Conservation (phyloP, 768 basidiomycete genomes). For the Collybiopsis luxurians region DNA sequence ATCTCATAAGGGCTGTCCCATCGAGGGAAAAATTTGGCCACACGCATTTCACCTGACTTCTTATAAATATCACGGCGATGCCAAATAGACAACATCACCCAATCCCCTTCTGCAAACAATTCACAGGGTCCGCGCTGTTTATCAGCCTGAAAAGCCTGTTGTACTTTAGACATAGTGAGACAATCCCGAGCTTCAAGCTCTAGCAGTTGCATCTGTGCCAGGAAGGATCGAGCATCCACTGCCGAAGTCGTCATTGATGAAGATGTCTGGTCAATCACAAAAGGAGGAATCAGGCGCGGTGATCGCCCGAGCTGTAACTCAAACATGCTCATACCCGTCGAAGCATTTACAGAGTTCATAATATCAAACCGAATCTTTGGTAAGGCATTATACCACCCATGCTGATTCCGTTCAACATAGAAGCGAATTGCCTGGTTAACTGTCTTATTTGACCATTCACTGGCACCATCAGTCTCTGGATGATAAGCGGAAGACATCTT, state of each 20-base stretch:
- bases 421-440: constrained; percentile 21
- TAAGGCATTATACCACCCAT: constrained; percentile 5
- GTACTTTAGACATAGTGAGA: neutral
- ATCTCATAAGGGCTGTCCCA: constrained; percentile 22
- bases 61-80: constrained; percentile 19
- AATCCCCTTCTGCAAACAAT: constrained; percentile 18
- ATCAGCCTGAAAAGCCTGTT: neutral
- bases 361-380: constrained; percentile 11
- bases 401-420: constrained; percentile 24
- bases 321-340: constrained; percentile 26
- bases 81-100: constrained; percentile 24
- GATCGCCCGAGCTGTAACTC: constrained; percentile 18
- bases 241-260: neutral
- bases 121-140: neutral
- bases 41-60: constrained; percentile 14
- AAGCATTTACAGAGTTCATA: constrained; percentile 25
- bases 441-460: constrained; percentile 25
- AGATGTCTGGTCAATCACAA: neutral
- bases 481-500: constrained; percentile 32
- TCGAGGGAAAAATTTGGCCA: constrained; percentile 30
- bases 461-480: constrained; percentile 31
- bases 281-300: constrained; percentile 19
- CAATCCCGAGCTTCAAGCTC: neutral
- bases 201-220: neutral
- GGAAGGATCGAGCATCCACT: neutral